Conservation (phyloP, 805 yeast genomes). For the Kluyveromyces nonfermentans region DNA sequence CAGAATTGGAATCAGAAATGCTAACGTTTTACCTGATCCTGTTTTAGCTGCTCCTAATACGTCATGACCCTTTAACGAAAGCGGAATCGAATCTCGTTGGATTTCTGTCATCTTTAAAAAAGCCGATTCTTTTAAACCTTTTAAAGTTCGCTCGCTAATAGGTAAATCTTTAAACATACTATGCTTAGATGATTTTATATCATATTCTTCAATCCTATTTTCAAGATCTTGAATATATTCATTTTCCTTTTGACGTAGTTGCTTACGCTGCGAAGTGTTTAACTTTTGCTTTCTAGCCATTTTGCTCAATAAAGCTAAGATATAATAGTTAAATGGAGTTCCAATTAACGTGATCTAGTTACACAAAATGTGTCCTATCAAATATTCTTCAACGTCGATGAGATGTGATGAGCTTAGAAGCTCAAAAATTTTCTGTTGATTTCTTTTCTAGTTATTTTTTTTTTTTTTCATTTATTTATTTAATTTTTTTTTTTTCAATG, state of each 20-base stretch:
- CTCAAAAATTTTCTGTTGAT: constrained; percentile 1
- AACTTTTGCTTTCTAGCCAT: constrained; percentile 33
- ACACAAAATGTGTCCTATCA: neutral
- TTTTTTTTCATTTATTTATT: no score
- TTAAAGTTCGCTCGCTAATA: constrained; percentile 48
- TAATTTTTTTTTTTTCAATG: no score
- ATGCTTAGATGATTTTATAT: constrained; percentile 31
- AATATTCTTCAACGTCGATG: constrained; percentile 3
- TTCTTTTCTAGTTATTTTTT: neutral
- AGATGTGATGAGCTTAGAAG: constrained; percentile 13
- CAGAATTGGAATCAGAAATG: constrained; percentile 73
- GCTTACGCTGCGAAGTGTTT: constrained; percentile 32
- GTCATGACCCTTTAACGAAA: constrained; percentile 68
- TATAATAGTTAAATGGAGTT: neutral
- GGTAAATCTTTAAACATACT: constrained; percentile 73
- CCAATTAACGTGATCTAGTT: neutral
- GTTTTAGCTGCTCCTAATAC: constrained; percentile 83
- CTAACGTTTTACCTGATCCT: constrained; percentile 77
- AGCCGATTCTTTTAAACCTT: constrained; percentile 71
- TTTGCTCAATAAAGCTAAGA: neutral
- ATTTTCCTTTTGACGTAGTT: constrained; percentile 29
- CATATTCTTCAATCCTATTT: constrained; percentile 44
- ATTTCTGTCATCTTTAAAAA: constrained; percentile 78
- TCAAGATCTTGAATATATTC: constrained; percentile 37
- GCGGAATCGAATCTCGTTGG: constrained; percentile 70